Conservation (phyloP, 1,284 basidiomycete genomes). For the Ustilago cynodontis region DNA sequence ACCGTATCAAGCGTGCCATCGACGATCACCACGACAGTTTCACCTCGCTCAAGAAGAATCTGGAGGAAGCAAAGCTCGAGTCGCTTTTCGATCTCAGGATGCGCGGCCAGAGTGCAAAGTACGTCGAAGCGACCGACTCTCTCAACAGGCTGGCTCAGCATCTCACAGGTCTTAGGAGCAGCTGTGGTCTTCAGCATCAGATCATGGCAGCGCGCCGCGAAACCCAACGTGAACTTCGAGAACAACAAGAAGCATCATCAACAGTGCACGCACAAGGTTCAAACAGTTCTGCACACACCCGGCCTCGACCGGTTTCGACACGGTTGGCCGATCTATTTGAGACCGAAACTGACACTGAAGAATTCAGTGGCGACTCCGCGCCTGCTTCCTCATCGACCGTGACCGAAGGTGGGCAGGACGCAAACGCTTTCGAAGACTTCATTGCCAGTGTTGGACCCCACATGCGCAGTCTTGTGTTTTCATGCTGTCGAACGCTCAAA, state of each 20-base stretch:
- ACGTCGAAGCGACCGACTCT: slow-evolving; percentile 57
- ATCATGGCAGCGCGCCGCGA: slow-evolving; percentile 54
- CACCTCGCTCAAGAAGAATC: slow-evolving; percentile 63
- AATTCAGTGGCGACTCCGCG: background rate
- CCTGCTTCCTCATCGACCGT: background rate
- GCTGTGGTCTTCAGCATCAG: slow-evolving; percentile 63
- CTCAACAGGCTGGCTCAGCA: slow-evolving; percentile 65
- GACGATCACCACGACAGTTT: slow-evolving; percentile 65
- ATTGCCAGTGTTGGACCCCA: slow-evolving; percentile 63
- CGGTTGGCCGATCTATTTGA: slow-evolving; percentile 31
- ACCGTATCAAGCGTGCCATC: slow-evolving; percentile 62
- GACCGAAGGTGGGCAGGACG: background rate
- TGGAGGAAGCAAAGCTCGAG: slow-evolving; percentile 63
- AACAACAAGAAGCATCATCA: background rate
- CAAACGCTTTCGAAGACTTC: slow-evolving; percentile 56
- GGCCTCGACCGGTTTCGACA: slow-evolving; percentile 20
- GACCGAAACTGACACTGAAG: slow-evolving; percentile 12
- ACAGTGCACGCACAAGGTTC: background rate
- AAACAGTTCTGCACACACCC: background rate
- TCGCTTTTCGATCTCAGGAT: slow-evolving; percentile 59
- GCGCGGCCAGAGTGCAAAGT: slow-evolving; percentile 51
- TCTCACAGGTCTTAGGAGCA: slow-evolving; percentile 60
- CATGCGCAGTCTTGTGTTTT: slow-evolving; percentile 63
- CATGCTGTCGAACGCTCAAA: slow-evolving; percentile 56
- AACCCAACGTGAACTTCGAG: slow-evolving; percentile 21